A percentile compares a stretch with the other conserved stretches of the same genome.
These are phyloP conservation scores for Arthrobotrys musiformis DNA, from an alignment of 2,329 filamentous ascomycete genomes.

Conservation along the genomic window DNA sequence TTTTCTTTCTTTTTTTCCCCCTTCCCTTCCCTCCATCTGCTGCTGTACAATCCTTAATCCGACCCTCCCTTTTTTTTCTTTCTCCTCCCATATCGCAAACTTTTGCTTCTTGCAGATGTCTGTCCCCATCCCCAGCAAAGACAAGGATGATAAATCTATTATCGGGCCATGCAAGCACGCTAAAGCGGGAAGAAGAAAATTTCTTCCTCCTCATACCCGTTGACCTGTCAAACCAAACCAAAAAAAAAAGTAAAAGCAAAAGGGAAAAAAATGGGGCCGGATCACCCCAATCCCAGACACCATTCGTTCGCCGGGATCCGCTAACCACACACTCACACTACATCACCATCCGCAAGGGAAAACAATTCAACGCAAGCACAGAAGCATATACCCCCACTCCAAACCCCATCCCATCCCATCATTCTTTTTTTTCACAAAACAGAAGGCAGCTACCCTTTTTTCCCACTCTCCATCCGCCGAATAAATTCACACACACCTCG, in stretches of 20 bases:
- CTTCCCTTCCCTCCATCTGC: background rate
- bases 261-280: slow-evolving; percentile 41
- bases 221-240: slow-evolving; percentile 46
- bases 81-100: slow-evolving; percentile 35
- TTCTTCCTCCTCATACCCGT: slow-evolving; percentile 38
- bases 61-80: background rate
- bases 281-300: slow-evolving; percentile 2
- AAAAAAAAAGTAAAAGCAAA: slow-evolving; percentile 17
- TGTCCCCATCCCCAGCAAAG: background rate
- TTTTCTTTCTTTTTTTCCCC: background rate
- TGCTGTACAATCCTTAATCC: background rate
- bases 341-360: background rate
- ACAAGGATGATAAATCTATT: slow-evolving; percentile 11
- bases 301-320: slow-evolving; percentile 31
- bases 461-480: background rate
- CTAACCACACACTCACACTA: background rate
- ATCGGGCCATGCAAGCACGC: slow-evolving; percentile 10
- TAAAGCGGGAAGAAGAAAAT: slow-evolving; percentile 36
- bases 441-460: slow-evolving; percentile 42
- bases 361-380: background rate
- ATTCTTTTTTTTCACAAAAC: background rate
- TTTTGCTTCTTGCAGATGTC: slow-evolving; percentile 45
- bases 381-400: slow-evolving; percentile 6
- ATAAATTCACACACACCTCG: background rate
- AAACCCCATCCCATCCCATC: too few species aligned